Percentiles rank a stretch among this genome's conserved stretches.
phyloP scores from a whole-genome alignment of 1,284 basidiomycete genomes.

The Ceratobasidium sp. region DNA sequence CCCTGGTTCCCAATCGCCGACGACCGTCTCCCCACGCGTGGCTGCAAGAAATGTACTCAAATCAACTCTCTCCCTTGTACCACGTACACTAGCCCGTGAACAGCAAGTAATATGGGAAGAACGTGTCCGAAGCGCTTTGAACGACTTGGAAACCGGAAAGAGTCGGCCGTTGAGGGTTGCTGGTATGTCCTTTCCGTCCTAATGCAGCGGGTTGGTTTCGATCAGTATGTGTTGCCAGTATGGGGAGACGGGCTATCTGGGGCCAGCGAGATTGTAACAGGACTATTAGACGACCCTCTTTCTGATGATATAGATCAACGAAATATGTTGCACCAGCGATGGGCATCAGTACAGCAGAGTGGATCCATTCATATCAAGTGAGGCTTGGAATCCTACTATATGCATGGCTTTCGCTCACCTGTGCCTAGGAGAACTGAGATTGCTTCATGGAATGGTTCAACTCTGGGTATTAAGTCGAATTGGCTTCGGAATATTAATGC shows the following conservation, averaged over 20 bases:
- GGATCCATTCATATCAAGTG: slow-evolving; percentile 24
- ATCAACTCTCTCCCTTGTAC: slow-evolving; percentile 19
- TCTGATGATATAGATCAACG: slow-evolving; percentile 17
- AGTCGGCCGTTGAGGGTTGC: slow-evolving; percentile 21
- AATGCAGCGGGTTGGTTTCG: background rate
- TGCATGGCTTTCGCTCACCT: background rate
- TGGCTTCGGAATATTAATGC: slow-evolving; percentile 31
- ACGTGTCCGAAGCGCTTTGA: slow-evolving; percentile 12
- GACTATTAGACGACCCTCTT: slow-evolving; percentile 31
- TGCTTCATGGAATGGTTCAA: background rate
- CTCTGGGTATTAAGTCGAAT: slow-evolving; percentile 23
- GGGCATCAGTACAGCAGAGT: background rate
- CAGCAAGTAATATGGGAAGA: slow-evolving; percentile 12
- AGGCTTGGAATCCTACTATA: background rate
- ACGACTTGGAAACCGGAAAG: slow-evolving; percentile 31
- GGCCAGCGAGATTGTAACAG: slow-evolving; percentile 23
- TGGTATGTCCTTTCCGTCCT: background rate
- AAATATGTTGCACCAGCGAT: slow-evolving; percentile 25
- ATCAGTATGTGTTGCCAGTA: background rate
- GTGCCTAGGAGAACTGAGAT: background rate
- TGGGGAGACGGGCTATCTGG: slow-evolving; percentile 34
- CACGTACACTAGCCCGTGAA: slow-evolving; percentile 9
- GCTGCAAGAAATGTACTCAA: slow-evolving; percentile 25
- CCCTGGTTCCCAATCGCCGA: background rate
- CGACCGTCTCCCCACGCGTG: slow-evolving; percentile 30